These are phyloP conservation scores for Entoloma clypeatum DNA, from an alignment of 1,284 basidiomycete species.

Conservation along the genomic window DNA sequence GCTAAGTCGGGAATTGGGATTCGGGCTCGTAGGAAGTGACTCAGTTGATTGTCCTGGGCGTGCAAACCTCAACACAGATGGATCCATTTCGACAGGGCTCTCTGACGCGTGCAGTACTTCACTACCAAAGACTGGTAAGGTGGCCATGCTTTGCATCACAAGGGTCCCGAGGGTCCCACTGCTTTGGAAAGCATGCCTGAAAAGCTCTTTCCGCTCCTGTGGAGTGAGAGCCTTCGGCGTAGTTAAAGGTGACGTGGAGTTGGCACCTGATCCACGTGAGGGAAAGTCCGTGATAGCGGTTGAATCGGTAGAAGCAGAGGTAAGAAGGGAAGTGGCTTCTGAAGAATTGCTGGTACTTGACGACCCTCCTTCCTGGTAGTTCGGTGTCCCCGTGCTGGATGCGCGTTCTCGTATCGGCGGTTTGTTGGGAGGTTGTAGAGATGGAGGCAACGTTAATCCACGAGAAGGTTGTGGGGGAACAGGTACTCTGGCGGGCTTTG, in stretches of 20 bases:
- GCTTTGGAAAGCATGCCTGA: conserved; percentile 16
- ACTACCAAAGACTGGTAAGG: conserved; percentile 32
- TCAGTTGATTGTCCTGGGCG: conserved; percentile 69
- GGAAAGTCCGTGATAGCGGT: conserved; percentile 44
- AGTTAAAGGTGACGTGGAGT: conserved; percentile 12
- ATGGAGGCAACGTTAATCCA: conserved; percentile 31
- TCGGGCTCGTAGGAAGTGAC: conserved; percentile 43
- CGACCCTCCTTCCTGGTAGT: conserved; percentile 18
- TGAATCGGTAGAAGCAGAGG: conserved; percentile 38
- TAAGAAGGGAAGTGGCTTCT: conserved; percentile 41
- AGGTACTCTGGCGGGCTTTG: conserved; percentile 22
- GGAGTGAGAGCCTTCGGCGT: conserved; percentile 19
- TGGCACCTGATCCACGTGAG: conserved; percentile 34
- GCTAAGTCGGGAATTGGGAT: conserved; percentile 16
- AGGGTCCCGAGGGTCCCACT: conserved; percentile 22
- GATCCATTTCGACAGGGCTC: conserved; percentile 48
- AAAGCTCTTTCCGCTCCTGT: conserved; percentile 18
- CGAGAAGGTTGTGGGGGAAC: conserved; percentile 24
- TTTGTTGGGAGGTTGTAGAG: conserved; percentile 18
- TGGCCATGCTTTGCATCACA: conserved; percentile 31
- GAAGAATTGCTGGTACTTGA: conserved; percentile 38
- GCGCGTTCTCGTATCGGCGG: conserved; percentile 29
- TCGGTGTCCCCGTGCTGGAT: conserved; percentile 28
- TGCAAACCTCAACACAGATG: conserved; percentile 65
- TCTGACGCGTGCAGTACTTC: conserved; percentile 26